Base-by-base conservation (phyloP, 169 alveolate genomes). In the Plasmodium adleri region DNA sequence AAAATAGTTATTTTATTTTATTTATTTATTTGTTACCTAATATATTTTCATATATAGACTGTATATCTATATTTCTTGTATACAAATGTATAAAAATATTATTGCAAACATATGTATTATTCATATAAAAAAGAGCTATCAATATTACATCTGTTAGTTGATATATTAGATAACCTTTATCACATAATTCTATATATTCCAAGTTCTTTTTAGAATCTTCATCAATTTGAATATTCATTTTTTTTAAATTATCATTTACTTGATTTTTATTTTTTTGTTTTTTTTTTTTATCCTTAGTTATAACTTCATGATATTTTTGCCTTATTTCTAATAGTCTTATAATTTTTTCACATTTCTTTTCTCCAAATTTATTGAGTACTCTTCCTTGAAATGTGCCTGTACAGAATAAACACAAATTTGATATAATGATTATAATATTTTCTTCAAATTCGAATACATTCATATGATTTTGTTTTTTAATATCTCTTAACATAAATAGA, bases 301-400 rank as follows among this genome's bases (percentile, higher is more conserved):
- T 68, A 17, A 83, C 58, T 13, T 83, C 91, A 60, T 47, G 39
- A 32, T 83, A 83, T 68, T 83, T 83, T 28, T 83, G 91, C 17
- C 91, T 83, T 6, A 83, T 67, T 83, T 83, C 91, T 83, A 83
- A 63, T 28, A 83, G 22, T 1, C 91, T 70, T 39, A 70, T 63
- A 26, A 83, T 68, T 54, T 83, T 83, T 68, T 83, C 91, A 45
- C 91, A 83, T 83, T 83, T 83, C 15, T 83, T 83, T 83, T 83
- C 91, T 1, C 91, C 91, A 83, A 83, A 83, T 68, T 83, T 83
- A 62, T 68, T 83, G 32, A 83, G 83, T 12, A 83, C 91, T 83
- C 91, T 83, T 4, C 74, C 83, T 8, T 68, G 73, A 13, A 32
- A 83, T 39, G 91, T 83, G n/a, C 32, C 85, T 2, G 85, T 83